Conservation (phyloP, 129 eudicot species). For the Chrysanthemum seticuspe region DNA sequence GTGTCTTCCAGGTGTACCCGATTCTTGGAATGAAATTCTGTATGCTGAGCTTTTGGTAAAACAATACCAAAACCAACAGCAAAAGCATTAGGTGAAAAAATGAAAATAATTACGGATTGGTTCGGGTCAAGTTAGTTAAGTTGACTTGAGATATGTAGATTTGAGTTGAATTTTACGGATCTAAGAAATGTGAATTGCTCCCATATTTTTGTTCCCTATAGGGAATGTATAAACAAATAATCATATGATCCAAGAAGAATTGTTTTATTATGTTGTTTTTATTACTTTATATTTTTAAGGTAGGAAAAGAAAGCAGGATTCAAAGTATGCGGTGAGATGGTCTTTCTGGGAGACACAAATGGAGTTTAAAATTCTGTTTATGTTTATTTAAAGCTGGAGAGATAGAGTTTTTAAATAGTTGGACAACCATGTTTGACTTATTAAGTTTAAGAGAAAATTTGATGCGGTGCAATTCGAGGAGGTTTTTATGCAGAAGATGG, state of each 20-base stretch:
- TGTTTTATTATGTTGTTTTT: slow-evolving; percentile 1
- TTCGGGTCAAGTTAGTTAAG: neutral
- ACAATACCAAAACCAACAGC: slow-evolving; percentile 34
- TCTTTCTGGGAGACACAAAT: slow-evolving; percentile 17
- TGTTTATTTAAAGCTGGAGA: neutral
- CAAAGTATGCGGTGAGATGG: slow-evolving; percentile 29
- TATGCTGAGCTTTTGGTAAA: slow-evolving; percentile 70
- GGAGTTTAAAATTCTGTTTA: neutral
- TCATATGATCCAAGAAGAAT: slow-evolving; percentile 30
- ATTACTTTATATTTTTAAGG: neutral
- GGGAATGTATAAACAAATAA: slow-evolving; percentile 31
- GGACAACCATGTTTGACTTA: neutral
- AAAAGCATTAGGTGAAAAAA: slow-evolving; percentile 27
- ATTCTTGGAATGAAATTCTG: slow-evolving; percentile 85
- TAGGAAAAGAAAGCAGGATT: slow-evolving; percentile 17
- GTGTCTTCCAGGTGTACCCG: slow-evolving; percentile 99
- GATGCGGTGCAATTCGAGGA: no score
- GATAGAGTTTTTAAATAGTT: neutral
- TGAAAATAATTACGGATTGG: slow-evolving; percentile 6
- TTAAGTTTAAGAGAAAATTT: no score
- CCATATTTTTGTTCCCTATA: slow-evolving; percentile 23
- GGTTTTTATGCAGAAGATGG: no score
- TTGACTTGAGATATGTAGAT: slow-evolving; percentile 4
- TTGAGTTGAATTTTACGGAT: slow-evolving; percentile 15
- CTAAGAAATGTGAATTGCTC: slow-evolving; percentile 34